Base-by-base conservation (phyloP, 805 yeast genomes). In the Isabelozyma pseudorhagii region DNA sequence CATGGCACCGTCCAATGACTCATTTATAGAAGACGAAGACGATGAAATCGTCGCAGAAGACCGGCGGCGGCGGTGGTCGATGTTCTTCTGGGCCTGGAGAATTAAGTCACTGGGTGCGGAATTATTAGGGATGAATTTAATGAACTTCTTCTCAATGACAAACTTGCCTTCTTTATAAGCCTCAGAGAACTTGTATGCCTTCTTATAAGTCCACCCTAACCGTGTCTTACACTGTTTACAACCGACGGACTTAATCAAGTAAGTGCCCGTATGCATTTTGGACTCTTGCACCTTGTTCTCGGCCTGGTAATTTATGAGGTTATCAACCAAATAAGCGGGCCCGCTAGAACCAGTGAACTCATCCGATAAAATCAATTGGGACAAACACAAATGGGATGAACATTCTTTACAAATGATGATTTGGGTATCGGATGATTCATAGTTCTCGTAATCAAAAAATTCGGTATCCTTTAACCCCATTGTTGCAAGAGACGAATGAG, bases 161-260 rank as follows among this genome's bases (percentile, higher is more conserved):
- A 60, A 74, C 57, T 74, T 74, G 42, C 77, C 76, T 57, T 74
- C 79, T 51, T 74, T 74, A 54, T 74, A 74, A 17, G 61, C 55
- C 52, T 74, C 76, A 40, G 64, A 55, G 48, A 62, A 64, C 45
- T 61, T 59, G 52, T 54, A 72, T 10, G 75, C 59, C 50, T 73
- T 74, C 53, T 64, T 64, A 54, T 74, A 74, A 48, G 57, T 64
- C 79, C 79, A 74, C 11, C 79, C 79, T 41, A 74, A 54, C 15
- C 51, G 53, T 9, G 55, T 58, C 44, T 52, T 46, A 51, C 79
- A 74, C 53, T 74, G 79, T 51, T 64, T 72, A 53, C 79, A 74
- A 40, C 53, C 59, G 40, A 73, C 67, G 48, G 69, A 67, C 50
- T 64, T 62, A 42, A 72, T 68, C 17, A 70, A 52, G 51, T 72